Evolutionary conservation across 495 filamentous ascomycete species (phyloP).

Genomic region (Daldinia vernicosa): DNA sequence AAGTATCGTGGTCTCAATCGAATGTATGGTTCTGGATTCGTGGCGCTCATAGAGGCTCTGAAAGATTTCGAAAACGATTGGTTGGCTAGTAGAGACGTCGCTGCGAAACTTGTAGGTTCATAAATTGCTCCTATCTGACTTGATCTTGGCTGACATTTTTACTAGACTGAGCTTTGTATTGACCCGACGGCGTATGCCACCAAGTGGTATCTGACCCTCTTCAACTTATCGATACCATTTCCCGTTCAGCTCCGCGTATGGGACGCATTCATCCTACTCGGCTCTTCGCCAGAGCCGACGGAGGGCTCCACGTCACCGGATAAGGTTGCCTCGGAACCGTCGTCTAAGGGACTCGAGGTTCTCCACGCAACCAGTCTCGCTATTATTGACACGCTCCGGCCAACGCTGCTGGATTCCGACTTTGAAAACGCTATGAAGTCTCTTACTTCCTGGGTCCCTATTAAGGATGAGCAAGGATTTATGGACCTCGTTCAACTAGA

Average conservation of each 20-base stretch:
- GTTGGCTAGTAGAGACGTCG: conserved; percentile 79
- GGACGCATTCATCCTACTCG: conserved; percentile 98
- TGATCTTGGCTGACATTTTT: conserved; percentile 23
- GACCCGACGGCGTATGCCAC: conserved; percentile 92
- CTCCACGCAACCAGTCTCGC: conserved; percentile 91
- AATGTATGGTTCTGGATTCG: conserved; percentile 86
- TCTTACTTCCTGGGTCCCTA: conserved; percentile 92
- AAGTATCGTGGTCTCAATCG: conserved; percentile 83
- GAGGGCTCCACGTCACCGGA: conserved; percentile 6
- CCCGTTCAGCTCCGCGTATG: conserved; percentile 96
- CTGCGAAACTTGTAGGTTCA: conserved; percentile 76
- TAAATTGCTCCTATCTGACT: not conserved
- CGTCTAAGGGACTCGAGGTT: conserved; percentile 74
- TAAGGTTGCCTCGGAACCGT: conserved; percentile 34
- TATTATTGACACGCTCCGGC: conserved; percentile 89
- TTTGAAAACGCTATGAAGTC: conserved; percentile 99
- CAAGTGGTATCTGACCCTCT: conserved; percentile 96
- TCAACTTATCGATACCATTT: conserved; percentile 97
- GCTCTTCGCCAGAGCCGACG: conserved; percentile 48
- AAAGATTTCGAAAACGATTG: conserved; percentile 88
- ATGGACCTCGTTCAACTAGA: conserved; percentile 95
- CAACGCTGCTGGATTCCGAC: conserved; percentile 90
- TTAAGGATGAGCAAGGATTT: conserved; percentile 92
- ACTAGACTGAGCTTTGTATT: conserved; percentile 79
- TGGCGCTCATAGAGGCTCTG: conserved; percentile 85